A percentile compares a stretch with the other conserved stretches of the same genome.
Conservation (phyloP, 495 filamentous ascomycete species). For the Durotheca rogersii region DNA sequence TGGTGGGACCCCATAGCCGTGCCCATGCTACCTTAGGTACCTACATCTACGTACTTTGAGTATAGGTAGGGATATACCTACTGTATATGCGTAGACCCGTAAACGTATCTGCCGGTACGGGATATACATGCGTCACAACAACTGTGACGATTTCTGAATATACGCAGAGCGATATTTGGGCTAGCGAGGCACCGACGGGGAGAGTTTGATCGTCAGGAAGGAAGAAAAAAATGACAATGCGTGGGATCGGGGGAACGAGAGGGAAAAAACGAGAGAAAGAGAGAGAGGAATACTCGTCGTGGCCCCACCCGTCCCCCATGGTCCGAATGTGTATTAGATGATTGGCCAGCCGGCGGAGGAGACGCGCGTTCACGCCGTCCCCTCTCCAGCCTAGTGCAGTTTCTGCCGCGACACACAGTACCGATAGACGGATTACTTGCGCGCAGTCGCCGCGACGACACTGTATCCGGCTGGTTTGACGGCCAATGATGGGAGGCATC, state of each 20-base stretch:
- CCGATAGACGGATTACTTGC: slow-evolving; percentile 7
- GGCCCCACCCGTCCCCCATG: slow-evolving; percentile 22
- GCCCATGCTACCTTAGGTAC: too few species aligned
- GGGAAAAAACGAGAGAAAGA: slow-evolving; percentile 8
- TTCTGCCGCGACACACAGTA: slow-evolving; percentile 32
- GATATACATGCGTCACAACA: too few species aligned
- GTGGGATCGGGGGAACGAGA: neutral
- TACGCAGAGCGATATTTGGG: too few species aligned
- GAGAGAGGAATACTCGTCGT: slow-evolving; percentile 15
- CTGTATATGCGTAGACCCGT: too few species aligned
- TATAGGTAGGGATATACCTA: too few species aligned
- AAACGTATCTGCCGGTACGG: too few species aligned
- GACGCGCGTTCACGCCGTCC: slow-evolving; percentile 34
- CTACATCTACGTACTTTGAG: too few species aligned
- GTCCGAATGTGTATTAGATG: slow-evolving; percentile 19
- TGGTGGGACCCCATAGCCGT: too few species aligned
- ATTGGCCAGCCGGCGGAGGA: slow-evolving; percentile 16
- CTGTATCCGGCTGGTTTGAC: neutral
- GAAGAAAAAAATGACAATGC: neutral
- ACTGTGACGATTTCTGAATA: too few species aligned
- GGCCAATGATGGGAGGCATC: slow-evolving; percentile 15
- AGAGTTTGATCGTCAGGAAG: neutral
- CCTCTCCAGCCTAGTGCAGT: slow-evolving; percentile 28
- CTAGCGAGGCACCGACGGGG: too few species aligned
- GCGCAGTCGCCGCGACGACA: slow-evolving; percentile 14